phyloP scores from a whole-genome alignment of 768 basidiomycete genomes.

The Kwoniella pini region DNA sequence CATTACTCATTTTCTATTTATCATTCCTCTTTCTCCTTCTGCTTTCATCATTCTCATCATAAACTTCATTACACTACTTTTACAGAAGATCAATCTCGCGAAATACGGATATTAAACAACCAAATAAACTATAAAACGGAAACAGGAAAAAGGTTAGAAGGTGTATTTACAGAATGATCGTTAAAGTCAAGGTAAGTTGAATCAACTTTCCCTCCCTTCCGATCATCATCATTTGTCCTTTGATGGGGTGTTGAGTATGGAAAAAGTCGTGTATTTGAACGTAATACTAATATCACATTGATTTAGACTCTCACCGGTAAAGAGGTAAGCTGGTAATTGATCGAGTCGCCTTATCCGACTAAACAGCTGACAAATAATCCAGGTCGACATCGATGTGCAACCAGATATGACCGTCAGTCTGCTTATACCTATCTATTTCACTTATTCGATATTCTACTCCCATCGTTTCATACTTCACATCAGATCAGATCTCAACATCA shows the following conservation, averaged over 20 bases:
- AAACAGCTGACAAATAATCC: not conserved
- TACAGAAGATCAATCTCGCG: not conserved
- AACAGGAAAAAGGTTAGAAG: not conserved
- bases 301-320: slow-evolving; percentile 90
- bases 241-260: no score
- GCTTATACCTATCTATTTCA: not conserved
- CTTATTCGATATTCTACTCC: not conserved
- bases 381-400: slow-evolving; percentile 97
- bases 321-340: slow-evolving; percentile 74
- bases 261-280: not conserved
- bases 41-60: not conserved
- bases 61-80: no score
- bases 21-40: not conserved
- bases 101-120: not conserved
- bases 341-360: no score
- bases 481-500: not conserved
- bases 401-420: slow-evolving; percentile 73
- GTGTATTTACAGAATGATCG: slow-evolving; percentile 37
- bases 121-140: not conserved
- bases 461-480: not conserved
- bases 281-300: not conserved
- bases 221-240: not conserved
- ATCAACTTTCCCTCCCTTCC: slow-evolving; percentile 8
- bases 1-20: not conserved
- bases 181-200: slow-evolving; percentile 52